Base-by-base conservation (phyloP, 2,329 filamentous ascomycete genomes). In the Colletotrichum sidae region DNA sequence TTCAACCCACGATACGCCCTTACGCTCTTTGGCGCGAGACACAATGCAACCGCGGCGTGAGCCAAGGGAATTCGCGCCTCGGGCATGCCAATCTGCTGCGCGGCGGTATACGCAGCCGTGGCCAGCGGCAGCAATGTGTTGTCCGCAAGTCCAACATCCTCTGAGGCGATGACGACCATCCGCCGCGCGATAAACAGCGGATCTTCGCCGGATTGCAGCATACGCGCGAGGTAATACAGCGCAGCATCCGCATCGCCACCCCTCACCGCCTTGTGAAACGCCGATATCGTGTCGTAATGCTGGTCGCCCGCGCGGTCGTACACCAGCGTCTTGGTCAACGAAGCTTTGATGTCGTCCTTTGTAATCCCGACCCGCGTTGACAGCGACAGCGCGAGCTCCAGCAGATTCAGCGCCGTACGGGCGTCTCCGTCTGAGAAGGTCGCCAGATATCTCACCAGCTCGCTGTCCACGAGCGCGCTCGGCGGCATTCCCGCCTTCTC, bases 201-300 rank as follows among this genome's bases (percentile, higher is more conserved):
- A 72, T 98, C 96, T 78, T 98, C 95, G 65, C 95, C 95, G 0
- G 92, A 96, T 73, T 97, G 92, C 6, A 99, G 87, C 96, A 99
- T 99, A 41, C 96, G 90, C 0, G 92, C 93, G 2, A 99, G 88
- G 76, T 98, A 99, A 81, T 98, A 99, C 1, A 99, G 85, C 0
- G 95, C 87, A 0, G 95, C 96, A 76, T 98, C 92, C 0, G 95
- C 78, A 73, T 97, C 90, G 60, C 89, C 91, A 45, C 96, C 96
- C 50, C 96, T 91, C 9, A 98, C 90, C 2, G 94, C 94, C 74
- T 99, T 99, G 84, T 98, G 96, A 72, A 98, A 96, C 37, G 96
- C 96, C 1, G 93, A 97, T 73, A 99, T 98, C 57, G 92, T 96
- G 75, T 99, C 95, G 81, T 98, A 99, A 79, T 98, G 96, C 76